These are phyloP conservation scores for Sindora glabra DNA, from an alignment of 306 rosid species.

Conservation along the genomic window DNA sequence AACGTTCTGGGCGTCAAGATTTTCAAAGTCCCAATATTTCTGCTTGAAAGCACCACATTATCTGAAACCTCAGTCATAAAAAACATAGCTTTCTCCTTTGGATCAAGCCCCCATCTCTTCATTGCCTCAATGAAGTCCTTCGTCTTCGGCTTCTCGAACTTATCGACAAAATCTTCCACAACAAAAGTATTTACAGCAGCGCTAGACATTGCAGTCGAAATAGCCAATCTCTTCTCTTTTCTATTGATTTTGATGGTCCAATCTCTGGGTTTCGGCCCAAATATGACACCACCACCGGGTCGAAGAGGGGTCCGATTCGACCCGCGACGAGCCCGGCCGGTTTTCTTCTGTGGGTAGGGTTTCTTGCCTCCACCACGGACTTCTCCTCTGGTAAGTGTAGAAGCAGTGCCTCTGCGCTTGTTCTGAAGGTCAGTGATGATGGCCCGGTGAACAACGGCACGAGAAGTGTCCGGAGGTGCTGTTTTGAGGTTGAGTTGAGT, in stretches of 20 bases:
- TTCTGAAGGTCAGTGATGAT: slow-evolving; percentile 78
- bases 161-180: slow-evolving; percentile 69
- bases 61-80: slow-evolving; percentile 61
- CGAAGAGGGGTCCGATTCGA: slow-evolving; percentile 73
- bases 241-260: slow-evolving; percentile 82
- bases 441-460: slow-evolving; percentile 92
- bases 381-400: slow-evolving; percentile 80
- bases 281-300: slow-evolving; percentile 84
- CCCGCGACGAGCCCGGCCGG: slow-evolving; percentile 80
- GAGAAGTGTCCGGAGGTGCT: slow-evolving; percentile 74
- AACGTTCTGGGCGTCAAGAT: slow-evolving; percentile 83
- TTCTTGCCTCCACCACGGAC: slow-evolving; percentile 82
- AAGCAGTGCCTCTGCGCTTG: slow-evolving; percentile 96
- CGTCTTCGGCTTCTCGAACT: slow-evolving; percentile 78
- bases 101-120: slow-evolving; percentile 92
- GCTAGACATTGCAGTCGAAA: slow-evolving; percentile 76
- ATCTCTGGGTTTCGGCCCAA: slow-evolving; percentile 89
- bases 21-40: slow-evolving; percentile 77
- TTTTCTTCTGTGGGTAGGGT: slow-evolving; percentile 79
- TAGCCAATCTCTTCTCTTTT: slow-evolving; percentile 85
- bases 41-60: slow-evolving; percentile 58
- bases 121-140: slow-evolving; percentile 75
- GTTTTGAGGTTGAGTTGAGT: slow-evolving; percentile 58
- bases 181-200: slow-evolving; percentile 66
- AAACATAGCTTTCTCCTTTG: slow-evolving; percentile 65